Percentiles rank a stretch among this genome's conserved stretches.
Conservation (phyloP, 768 basidiomycete species). For the Rhodosporidiobolus sp. region DNA sequence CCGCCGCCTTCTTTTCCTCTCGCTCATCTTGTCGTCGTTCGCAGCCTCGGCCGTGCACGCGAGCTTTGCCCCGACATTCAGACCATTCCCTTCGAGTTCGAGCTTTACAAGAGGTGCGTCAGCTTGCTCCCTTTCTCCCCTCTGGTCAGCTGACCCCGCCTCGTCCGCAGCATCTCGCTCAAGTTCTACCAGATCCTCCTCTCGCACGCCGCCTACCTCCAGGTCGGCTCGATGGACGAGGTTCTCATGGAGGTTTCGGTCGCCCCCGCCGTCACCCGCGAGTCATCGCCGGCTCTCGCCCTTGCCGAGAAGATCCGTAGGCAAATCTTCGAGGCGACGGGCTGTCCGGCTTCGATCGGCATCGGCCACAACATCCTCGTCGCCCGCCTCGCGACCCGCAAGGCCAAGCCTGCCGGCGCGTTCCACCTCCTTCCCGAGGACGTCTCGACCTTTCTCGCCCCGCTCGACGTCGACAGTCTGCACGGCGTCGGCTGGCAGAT, state of each 20-base stretch:
- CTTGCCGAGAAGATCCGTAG: conserved; percentile 64
- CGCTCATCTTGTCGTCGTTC: conserved; percentile 1
- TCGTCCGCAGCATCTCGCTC: conserved; percentile 59
- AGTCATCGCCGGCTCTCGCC: conserved; percentile 21
- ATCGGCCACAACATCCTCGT: conserved; percentile 88
- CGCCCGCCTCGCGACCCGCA: conserved; percentile 82
- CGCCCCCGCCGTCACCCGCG: conserved; percentile 19
- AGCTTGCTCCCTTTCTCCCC: background rate
- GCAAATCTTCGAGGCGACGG: conserved; percentile 71
- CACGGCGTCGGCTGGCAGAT: conserved; percentile 80
- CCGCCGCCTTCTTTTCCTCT: too few species aligned
- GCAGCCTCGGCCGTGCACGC: conserved; percentile 73
- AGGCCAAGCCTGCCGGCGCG: conserved; percentile 85
- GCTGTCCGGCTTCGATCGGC: conserved; percentile 74
- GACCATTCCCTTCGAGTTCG: conserved; percentile 92
- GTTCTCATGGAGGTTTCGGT: conserved; percentile 83
- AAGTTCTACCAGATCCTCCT: conserved; percentile 91
- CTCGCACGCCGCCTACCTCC: conserved; percentile 80
- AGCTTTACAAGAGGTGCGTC: conserved; percentile 56
- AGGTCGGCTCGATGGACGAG: conserved; percentile 95
- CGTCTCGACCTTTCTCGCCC: conserved; percentile 59
- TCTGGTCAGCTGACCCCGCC: background rate
- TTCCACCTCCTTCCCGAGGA: conserved; percentile 66
- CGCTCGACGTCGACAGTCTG: conserved; percentile 72
- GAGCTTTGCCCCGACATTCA: conserved; percentile 67